Evolutionary conservation across 179 eudicot genomes (phyloP).

Genomic region (Beta corolliflora): DNA sequence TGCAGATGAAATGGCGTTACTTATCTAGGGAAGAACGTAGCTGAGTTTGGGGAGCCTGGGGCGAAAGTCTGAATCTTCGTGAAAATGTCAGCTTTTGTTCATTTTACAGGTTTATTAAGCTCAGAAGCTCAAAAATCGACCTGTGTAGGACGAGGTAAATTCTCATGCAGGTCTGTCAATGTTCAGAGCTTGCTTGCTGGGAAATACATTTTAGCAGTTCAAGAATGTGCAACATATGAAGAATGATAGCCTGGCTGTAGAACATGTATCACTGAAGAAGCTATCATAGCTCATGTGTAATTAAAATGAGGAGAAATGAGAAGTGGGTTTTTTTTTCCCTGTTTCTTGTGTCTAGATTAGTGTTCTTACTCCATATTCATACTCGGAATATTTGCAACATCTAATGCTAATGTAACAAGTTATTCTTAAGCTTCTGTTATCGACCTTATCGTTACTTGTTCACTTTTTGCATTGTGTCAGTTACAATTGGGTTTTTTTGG

Average conservation of each 20-base stretch:
- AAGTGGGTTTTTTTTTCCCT: background rate
- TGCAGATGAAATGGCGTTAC: slow-evolving; percentile 16
- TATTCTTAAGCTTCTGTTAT: background rate
- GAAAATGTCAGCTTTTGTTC: slow-evolving; percentile 11
- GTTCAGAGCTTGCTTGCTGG: background rate
- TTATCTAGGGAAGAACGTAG: background rate
- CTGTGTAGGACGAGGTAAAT: slow-evolving; percentile 7
- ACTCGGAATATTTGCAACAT: background rate
- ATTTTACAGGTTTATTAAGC: too few relatives aligned
- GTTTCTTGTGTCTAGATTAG: slow-evolving; percentile 13
- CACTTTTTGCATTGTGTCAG: background rate
- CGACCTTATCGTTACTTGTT: background rate
- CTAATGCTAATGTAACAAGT: background rate
- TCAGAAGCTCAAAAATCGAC: slow-evolving; percentile 14
- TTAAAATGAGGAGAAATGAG: background rate
- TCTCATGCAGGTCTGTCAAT: slow-evolving; percentile 4
- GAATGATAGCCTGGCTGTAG: background rate
- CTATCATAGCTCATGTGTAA: background rate
- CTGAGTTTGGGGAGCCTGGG: slow-evolving; percentile 3
- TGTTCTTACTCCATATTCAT: background rate
- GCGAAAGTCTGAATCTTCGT: slow-evolving; percentile 12
- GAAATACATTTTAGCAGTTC: background rate
- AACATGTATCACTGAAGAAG: slow-evolving; percentile 14
- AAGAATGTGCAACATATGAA: slow-evolving; percentile 1
- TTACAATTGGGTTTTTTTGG: too few relatives aligned